phyloP scores from a whole-genome alignment of 1,284 basidiomycete species.

The Melampsora larici-populina region DNA sequence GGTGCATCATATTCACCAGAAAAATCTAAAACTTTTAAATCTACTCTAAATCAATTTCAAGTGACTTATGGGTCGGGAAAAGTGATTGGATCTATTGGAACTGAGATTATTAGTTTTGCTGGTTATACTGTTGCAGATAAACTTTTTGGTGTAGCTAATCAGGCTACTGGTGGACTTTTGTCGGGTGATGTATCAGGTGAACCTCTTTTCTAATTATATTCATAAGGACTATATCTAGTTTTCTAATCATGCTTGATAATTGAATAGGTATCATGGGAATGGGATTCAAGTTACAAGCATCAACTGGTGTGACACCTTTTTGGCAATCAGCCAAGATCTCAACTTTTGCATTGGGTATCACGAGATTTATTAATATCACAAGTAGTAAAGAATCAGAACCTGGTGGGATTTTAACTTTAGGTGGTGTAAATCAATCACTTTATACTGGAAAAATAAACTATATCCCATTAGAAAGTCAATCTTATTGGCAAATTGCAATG shows the following conservation, averaged over 20 bases:
- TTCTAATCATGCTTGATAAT: background rate
- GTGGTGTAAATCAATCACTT: constrained; percentile 50
- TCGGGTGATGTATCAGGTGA: constrained; percentile 37
- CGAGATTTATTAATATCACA: constrained; percentile 53
- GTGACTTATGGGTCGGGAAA: constrained; percentile 79
- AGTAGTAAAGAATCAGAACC: constrained; percentile 48
- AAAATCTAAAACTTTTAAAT: constrained; percentile 39
- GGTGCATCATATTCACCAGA: constrained; percentile 48
- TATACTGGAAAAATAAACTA: constrained; percentile 51
- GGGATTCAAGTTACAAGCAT: constrained; percentile 53
- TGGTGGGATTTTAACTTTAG: constrained; percentile 53
- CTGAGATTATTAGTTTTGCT: constrained; percentile 59
- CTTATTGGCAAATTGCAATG: constrained; percentile 52
- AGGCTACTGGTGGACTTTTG: constrained; percentile 16
- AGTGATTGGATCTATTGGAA: constrained; percentile 67
- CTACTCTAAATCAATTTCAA: constrained; percentile 58
- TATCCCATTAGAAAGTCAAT: constrained; percentile 48
- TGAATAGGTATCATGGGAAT: constrained; percentile 52
- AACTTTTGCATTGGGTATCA: constrained; percentile 54
- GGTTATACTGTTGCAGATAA: constrained; percentile 50
- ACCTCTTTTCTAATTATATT: background rate
- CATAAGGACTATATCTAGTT: too few species aligned
- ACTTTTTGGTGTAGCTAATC: constrained; percentile 50
- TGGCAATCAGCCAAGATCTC: constrained; percentile 53
- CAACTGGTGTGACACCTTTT: constrained; percentile 54